phyloP scores from a whole-genome alignment of 2,329 filamentous ascomycete genomes.

The Diaporthe australafricana region DNA sequence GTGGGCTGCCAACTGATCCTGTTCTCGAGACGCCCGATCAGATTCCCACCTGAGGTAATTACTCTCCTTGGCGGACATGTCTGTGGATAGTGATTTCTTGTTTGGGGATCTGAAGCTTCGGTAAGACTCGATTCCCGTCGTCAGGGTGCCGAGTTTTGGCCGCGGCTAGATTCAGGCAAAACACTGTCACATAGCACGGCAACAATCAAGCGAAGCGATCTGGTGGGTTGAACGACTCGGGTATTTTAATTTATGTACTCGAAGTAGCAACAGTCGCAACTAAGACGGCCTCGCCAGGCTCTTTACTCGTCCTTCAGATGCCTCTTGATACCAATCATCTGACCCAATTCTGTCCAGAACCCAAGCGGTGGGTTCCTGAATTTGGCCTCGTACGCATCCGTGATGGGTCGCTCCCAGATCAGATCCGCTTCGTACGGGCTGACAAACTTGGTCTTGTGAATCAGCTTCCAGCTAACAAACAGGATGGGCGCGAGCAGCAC shows the following conservation, averaged over 20 bases:
- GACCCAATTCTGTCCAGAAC: slow-evolving; percentile 36
- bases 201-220: neutral
- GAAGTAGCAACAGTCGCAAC: neutral
- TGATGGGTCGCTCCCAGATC: slow-evolving; percentile 68
- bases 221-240: neutral
- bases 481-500: slow-evolving; percentile 64
- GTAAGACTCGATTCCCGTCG: neutral
- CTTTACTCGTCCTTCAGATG: slow-evolving; percentile 30
- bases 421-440: slow-evolving; percentile 67
- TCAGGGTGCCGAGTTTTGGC: neutral
- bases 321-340: slow-evolving; percentile 34
- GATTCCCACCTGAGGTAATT: no score
- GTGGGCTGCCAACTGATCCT: neutral
- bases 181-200: neutral
- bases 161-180: no score
- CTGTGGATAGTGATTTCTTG: neutral
- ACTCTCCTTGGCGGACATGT: neutral
- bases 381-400: slow-evolving; percentile 58
- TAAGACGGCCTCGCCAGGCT: neutral
- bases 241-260: neutral
- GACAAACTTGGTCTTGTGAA: slow-evolving; percentile 68
- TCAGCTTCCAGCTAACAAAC: slow-evolving; percentile 73
- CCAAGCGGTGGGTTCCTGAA: slow-evolving; percentile 31
- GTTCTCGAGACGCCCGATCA: neutral
- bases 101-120: no score